Evolutionary conservation across 495 filamentous ascomycete genomes (phyloP).

Genomic region (Entonaema liquescens): DNA sequence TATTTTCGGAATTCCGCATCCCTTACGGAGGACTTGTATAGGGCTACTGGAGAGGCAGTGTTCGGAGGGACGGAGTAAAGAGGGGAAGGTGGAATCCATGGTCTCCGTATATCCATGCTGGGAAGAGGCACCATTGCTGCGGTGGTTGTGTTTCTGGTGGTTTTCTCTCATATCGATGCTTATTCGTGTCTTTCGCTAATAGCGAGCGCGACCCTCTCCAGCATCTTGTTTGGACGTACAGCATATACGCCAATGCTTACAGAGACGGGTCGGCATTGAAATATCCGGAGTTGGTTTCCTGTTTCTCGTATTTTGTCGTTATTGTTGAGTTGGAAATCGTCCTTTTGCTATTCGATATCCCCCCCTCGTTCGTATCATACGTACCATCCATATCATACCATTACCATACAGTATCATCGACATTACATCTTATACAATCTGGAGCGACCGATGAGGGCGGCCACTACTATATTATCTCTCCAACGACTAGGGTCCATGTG

Average conservation of each 20-base stretch:
- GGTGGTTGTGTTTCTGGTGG: constrained; percentile 34
- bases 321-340: constrained; percentile 34
- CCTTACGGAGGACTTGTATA: constrained; percentile 25
- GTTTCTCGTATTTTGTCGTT: constrained; percentile 36
- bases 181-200: constrained; percentile 42
- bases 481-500: constrained; percentile 34
- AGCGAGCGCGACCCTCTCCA: constrained; percentile 36
- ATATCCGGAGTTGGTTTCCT: constrained; percentile 42
- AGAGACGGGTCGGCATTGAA: constrained; percentile 42
- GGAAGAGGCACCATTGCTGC: constrained; percentile 13
- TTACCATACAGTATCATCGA: constrained; percentile 45
- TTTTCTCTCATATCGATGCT: constrained; percentile 40
- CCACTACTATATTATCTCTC: constrained; percentile 34
- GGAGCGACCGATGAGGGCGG: constrained; percentile 37
- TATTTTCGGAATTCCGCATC: constrained; percentile 27
- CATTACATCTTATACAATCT: constrained; percentile 35
- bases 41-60: constrained; percentile 15
- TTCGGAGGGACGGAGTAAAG: constrained; percentile 20
- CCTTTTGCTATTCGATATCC: constrained; percentile 40
- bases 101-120: constrained; percentile 22
- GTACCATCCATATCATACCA: constrained; percentile 42
- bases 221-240: constrained; percentile 36
- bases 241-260: constrained; percentile 28
- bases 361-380: constrained; percentile 43
- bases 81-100: constrained; percentile 21